Conservation (phyloP, 495 filamentous ascomycete genomes). For the Penicillium angulare region DNA sequence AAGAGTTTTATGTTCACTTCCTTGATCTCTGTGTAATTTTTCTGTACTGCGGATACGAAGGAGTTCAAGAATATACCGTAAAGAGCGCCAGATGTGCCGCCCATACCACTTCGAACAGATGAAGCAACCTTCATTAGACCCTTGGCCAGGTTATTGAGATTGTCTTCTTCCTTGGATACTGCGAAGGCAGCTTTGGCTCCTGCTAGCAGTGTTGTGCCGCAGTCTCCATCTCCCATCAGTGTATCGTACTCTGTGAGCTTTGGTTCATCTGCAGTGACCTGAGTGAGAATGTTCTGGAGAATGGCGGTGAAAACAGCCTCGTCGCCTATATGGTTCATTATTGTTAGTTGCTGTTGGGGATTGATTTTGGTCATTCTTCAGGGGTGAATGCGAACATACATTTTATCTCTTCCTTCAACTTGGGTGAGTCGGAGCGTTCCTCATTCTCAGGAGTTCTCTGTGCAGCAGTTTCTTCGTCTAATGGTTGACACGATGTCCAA, state of each 20-base stretch:
- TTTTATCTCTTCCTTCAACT: background rate
- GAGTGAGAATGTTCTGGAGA: background rate
- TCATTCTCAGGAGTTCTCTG: background rate
- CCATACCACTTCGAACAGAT: conserved; percentile 9
- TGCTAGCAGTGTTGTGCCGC: conserved; percentile 9
- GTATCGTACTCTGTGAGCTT: conserved; percentile 13
- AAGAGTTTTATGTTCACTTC: conserved; percentile 1
- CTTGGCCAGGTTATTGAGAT: conserved; percentile 1
- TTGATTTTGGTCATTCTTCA: background rate
- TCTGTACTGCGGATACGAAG: conserved; percentile 4
- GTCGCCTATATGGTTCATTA: background rate
- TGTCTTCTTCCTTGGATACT: background rate
- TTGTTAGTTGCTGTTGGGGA: background rate
- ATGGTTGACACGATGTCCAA: conserved; percentile 5
- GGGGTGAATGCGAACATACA: conserved; percentile 1
- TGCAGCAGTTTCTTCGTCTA: background rate
- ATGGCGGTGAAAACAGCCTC: background rate
- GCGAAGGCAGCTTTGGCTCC: conserved; percentile 5
- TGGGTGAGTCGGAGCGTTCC: background rate
- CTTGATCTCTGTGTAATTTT: conserved; percentile 2
- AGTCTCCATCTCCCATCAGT: conserved; percentile 16
- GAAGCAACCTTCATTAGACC: conserved; percentile 6
- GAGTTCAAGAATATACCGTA: conserved; percentile 13
- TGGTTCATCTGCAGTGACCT: conserved; percentile 8
- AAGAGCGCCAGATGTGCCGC: conserved; percentile 14